Evolutionary conservation across 306 rosid genomes (phyloP), one percentile per base, ranked within the genome.

Genomic region (Arachis hypogaea): DNA sequence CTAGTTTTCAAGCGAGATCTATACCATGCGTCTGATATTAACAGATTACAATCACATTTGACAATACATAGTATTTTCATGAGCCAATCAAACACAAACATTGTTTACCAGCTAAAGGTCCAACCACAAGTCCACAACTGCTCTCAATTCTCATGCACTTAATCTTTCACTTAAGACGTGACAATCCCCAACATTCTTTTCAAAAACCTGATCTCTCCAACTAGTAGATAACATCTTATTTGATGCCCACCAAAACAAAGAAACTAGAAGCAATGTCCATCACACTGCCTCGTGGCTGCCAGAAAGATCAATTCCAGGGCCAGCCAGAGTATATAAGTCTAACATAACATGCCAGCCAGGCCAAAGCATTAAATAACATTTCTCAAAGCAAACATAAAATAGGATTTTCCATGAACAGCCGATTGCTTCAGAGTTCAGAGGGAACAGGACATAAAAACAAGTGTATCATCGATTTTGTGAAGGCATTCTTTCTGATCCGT

Each of bases 381-480:
- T 85, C 85, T 84, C 84, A 85, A 86, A 86, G 83, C 95, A 85
- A 84, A 92, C 84, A 86, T 74, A 84, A 77, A 73, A 71, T 85
- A 79, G 76, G 85, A 84, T 84, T 88, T 86, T 80, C 75, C 86
- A 79, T 77, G 72, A 76, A 84, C 80, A 85, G 71, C 36, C 81
- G 82, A 84, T 87, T 84, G 83, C 87, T 78, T 87, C 85, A 75
- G 81, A 71, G 14, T 78, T 87, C 85, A 75, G 81, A 71, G 14
- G 55, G 47, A 72, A 68, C 81, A 49, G 55, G 55, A 66, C 64
- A 63, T 73, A 74, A 77, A 14, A 77, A 61, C 66, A 56, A 64
- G 76, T 73, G 72, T 76, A 80, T 79, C 86, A 91, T 75, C 91
- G 88, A 78, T 91, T 89, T 76, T 91, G 98, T 9, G 94, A 80